These are phyloP conservation scores for Sporodiniella umbellata DNA, from an alignment of 371 early-diverging fungal genomes.

Conservation along the genomic window DNA sequence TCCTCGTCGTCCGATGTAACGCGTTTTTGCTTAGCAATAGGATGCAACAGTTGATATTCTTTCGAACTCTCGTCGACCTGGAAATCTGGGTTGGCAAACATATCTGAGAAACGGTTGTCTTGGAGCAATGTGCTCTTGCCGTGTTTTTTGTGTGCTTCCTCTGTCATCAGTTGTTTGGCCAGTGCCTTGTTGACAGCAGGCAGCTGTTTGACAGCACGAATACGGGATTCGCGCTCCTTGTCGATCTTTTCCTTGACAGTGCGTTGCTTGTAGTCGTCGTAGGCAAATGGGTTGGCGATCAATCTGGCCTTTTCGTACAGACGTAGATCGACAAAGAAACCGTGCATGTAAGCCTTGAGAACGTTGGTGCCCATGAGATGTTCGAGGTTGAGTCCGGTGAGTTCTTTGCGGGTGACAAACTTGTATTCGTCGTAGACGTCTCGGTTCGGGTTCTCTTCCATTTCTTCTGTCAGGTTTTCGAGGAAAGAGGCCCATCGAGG, in stretches of 20 bases:
- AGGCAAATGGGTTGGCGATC: slow-evolving; percentile 97
- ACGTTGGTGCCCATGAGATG: slow-evolving; percentile 93
- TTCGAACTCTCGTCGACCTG: slow-evolving; percentile 84
- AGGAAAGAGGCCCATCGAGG: slow-evolving; percentile 96
- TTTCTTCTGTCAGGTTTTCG: slow-evolving; percentile 96
- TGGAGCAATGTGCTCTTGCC: slow-evolving; percentile 55
- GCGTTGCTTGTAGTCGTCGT: slow-evolving; percentile 82
- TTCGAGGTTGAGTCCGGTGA: slow-evolving; percentile 83
- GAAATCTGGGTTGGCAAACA: slow-evolving; percentile 93
- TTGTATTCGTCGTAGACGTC: slow-evolving; percentile 96
- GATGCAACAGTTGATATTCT: slow-evolving; percentile 87
- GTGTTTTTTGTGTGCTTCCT: slow-evolving; percentile 47
- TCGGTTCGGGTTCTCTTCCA: slow-evolving; percentile 89
- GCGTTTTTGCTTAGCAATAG: slow-evolving; percentile 41
- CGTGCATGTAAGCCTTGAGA: slow-evolving; percentile 98
- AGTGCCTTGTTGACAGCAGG: slow-evolving; percentile 89
- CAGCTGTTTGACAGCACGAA: slow-evolving; percentile 81
- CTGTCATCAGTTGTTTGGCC: slow-evolving; percentile 72
- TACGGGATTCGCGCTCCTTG: slow-evolving; percentile 85
- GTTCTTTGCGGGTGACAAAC: slow-evolving; percentile 92
- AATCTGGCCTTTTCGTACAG: slow-evolving; percentile 94
- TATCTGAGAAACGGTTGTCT: slow-evolving; percentile 83
- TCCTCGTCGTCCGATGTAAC: slow-evolving; percentile 23
- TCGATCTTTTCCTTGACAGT: slow-evolving; percentile 80
- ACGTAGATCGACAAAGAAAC: slow-evolving; percentile 94